Evolutionary conservation across 257 asterid species (phyloP).

Genomic region (Coffea canephora): DNA sequence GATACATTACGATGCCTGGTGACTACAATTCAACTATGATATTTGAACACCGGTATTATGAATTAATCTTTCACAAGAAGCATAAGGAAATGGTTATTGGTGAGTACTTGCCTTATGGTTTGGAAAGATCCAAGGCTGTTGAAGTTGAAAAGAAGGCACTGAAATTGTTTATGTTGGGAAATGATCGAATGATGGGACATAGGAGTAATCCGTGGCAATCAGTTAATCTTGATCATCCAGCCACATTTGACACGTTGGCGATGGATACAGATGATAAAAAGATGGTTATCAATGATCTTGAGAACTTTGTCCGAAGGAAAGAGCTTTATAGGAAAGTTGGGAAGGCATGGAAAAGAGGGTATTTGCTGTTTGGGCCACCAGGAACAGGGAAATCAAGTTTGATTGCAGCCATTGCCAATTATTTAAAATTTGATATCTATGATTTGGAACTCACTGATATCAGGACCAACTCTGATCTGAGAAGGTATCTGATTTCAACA

Average conservation of each 20-base stretch:
- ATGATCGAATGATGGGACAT: neutral
- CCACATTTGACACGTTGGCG: constrained; percentile 56
- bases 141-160: constrained; percentile 13
- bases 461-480: constrained; percentile 39
- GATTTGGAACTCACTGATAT: constrained; percentile 25
- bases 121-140: constrained; percentile 33
- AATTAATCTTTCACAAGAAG: constrained; percentile 38
- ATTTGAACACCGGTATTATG: constrained; percentile 21
- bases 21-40: constrained; percentile 12
- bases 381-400: no score
- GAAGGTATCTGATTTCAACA: constrained; percentile 44
- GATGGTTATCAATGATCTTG: constrained; percentile 45
- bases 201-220: constrained; percentile 24
- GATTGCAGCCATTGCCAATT: no score
- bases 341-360: constrained; percentile 57
- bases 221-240: constrained; percentile 60
- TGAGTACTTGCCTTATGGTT: constrained; percentile 21
- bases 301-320: constrained; percentile 46
- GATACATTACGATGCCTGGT: neutral
- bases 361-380: no score
- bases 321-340: constrained; percentile 58
- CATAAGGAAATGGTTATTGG: constrained; percentile 19
- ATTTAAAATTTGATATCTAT: no score
- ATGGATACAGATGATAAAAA: constrained; percentile 42
- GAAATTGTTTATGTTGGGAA: constrained; percentile 19